Base-by-base conservation (phyloP, 495 filamentous ascomycete genomes). In the Hamigera avellanea region DNA sequence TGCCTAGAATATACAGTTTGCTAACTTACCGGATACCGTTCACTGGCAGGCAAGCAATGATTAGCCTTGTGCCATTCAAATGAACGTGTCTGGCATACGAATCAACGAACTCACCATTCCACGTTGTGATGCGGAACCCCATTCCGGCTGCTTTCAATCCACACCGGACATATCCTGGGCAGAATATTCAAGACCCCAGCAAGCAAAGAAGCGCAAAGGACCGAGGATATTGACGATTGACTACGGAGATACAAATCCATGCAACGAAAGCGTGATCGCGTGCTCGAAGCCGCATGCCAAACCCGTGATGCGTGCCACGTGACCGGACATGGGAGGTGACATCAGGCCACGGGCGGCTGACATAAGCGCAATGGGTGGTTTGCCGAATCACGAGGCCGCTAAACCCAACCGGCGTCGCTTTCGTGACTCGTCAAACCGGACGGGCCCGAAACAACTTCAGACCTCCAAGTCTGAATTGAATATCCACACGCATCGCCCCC, bases 71-170 rank as follows among this genome's bases (percentile, higher is more conserved):
- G 19, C 9, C n/a, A 32, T 30, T n/a, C 14, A 30, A 14, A 30
- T 14, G 10, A 7, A n/a, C 27, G 21, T 6, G 21, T 23, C 21
- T 23, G 21, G 9, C 3, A 30, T 13, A 30, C 3, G 14, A 6
- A 35, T 32, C 9, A 40, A 8, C 16, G 14, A 36, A 46, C 72
- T 47, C 57, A 84, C 81, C 81, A 62, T 94, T 94, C 86, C 86
- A 88, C 29, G 83, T 86, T n/a, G 82, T 89, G 43, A 89, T 83
- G 39, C 83, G 75, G 43, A 89, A 66, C 39, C 72, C 76, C 83
- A 87, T 87, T 21, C 48, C 49, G 45, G 35, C 44, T 30, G 2
- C 32, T 42, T 19, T 7, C 19, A 26, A 14, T 16, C 8, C 36
- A 13, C 15, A 19, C 32, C 12, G 14, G 27, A 36, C 55, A 57